phyloP scores from a whole-genome alignment of 495 filamentous ascomycete genomes.

The Podospora comata region DNA sequence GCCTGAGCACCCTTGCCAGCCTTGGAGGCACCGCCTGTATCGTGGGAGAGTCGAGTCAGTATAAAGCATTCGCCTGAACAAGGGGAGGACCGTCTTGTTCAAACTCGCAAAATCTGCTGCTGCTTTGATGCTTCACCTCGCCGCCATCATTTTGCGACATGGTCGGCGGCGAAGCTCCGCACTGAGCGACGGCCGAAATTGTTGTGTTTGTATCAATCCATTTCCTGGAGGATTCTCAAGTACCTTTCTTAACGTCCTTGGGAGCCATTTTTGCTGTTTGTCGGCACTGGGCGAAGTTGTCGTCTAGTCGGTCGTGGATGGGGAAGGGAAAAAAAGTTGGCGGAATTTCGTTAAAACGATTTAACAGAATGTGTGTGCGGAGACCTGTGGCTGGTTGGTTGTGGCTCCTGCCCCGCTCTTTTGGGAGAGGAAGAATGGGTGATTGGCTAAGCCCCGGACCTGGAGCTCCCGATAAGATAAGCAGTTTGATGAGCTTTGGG shows the following conservation, averaged over 20 bases:
- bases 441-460: neutral
- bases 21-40: slow-evolving; percentile 55
- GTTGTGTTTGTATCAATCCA: slow-evolving; percentile 26
- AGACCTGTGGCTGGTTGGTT: slow-evolving; percentile 13
- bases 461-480: slow-evolving; percentile 7
- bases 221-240: slow-evolving; percentile 25
- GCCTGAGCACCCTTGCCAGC: slow-evolving; percentile 70
- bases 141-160: slow-evolving; percentile 13
- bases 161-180: slow-evolving; percentile 30
- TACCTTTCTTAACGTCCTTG: slow-evolving; percentile 70
- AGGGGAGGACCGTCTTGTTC: slow-evolving; percentile 34
- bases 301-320: slow-evolving; percentile 29
- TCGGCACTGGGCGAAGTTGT: slow-evolving; percentile 39
- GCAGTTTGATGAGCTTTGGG: neutral
- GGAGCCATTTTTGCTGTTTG: slow-evolving; percentile 67
- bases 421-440: neutral
- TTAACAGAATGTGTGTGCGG: slow-evolving; percentile 27
- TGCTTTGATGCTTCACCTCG: slow-evolving; percentile 49
- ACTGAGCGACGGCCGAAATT: slow-evolving; percentile 38
- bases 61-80: slow-evolving; percentile 41
- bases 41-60: slow-evolving; percentile 29
- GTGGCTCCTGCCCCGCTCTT: slow-evolving; percentile 9
- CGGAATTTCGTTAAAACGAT: slow-evolving; percentile 17
- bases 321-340: slow-evolving; percentile 17
- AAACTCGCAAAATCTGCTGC: slow-evolving; percentile 62